phyloP scores from a whole-genome alignment of 1,139 yeast genomes.

The Komagataea norvegica region DNA sequence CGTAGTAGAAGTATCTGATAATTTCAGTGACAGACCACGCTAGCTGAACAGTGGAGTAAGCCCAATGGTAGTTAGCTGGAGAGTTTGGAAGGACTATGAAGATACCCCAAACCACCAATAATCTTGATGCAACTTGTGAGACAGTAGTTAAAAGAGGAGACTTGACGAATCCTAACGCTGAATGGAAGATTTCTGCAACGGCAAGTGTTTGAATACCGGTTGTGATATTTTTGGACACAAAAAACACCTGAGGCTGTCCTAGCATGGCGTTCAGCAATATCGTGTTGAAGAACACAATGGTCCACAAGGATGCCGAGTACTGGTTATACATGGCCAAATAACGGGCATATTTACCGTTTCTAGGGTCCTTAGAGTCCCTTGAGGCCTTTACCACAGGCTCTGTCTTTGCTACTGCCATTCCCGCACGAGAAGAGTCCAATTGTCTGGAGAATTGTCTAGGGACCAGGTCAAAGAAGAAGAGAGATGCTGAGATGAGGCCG shows the following conservation, averaged over 20 bases:
- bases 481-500: too few species aligned
- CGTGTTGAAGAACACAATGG: conserved; percentile 47
- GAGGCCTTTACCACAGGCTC: not conserved
- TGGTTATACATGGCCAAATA: conserved; percentile 51
- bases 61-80: conserved; percentile 53
- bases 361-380: conserved; percentile 5
- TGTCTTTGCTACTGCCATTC: not conserved
- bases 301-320: conserved; percentile 67
- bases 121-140: conserved; percentile 82
- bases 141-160: conserved; percentile 81
- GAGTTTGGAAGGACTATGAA: conserved; percentile 68
- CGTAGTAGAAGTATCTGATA: conserved; percentile 82
- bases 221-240: conserved; percentile 53
- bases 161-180: conserved; percentile 72
- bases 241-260: conserved; percentile 60
- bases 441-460: too few species aligned
- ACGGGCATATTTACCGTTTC: conserved; percentile 10
- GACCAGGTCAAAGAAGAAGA: too few species aligned
- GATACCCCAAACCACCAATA: conserved; percentile 80
- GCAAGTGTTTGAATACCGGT: conserved; percentile 81
- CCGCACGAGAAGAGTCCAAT: too few species aligned
- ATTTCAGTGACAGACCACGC: conserved; percentile 94
- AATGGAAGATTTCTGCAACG: conserved; percentile 72
- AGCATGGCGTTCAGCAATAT: conserved; percentile 33
- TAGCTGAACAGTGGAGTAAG: conserved; percentile 58